Evolutionary conservation across 2,329 filamentous ascomycete species (phyloP), one percentile per base, ranked within the genome.

Genomic region (Colletotrichum liaoningense): DNA sequence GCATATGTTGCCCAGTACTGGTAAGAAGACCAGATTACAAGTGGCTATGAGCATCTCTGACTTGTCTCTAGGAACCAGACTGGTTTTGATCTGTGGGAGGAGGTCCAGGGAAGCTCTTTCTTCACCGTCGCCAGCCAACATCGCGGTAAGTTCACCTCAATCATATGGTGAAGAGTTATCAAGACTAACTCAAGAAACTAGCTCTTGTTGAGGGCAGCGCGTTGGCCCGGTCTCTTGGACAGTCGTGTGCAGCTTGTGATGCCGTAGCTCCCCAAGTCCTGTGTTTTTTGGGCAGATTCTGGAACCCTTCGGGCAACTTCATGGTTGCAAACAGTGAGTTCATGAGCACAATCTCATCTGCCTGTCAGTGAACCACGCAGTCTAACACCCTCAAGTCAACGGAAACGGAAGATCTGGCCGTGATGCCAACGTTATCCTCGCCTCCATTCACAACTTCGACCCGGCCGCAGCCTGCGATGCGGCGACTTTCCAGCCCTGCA

Each of bases 31-130:
- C 22, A 19, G 5, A 12, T 3, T 19, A n/a, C 4, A 26, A 8
- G n/a, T 58, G 12, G 19, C 26, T 5, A 52, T 26, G n/a, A 30
- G n/a, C 14, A 16, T 5, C 12, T 33, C 69, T 76, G 28, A 76
- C 63, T 28, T 19, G 12, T 26, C 24, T 26, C 1, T 6, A 86
- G 84, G 88, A 90, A 89, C 79, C 81, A 86, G 75, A 89, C 88
- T 0, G 88, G 89, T 6, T 97, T 91, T 78, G 94, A 97, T 80
- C 87, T 97, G 3, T 97, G 94, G 94, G 94, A 97, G 80, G 94
- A 97, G 80, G 90, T 95, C 16, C 85, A 86, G 28, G 93, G 93
- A 54, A 92, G 90, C 26, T 95, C 93, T 0, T 97, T 95, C 85
- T 97, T 96, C 82, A 97, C 94, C 1, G 84, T 91, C 38, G 89